Percentiles rank a stretch among this genome's conserved stretches.
phyloP scores from a whole-genome alignment of 768 basidiomycete species.

The Saitozyma sp. region DNA sequence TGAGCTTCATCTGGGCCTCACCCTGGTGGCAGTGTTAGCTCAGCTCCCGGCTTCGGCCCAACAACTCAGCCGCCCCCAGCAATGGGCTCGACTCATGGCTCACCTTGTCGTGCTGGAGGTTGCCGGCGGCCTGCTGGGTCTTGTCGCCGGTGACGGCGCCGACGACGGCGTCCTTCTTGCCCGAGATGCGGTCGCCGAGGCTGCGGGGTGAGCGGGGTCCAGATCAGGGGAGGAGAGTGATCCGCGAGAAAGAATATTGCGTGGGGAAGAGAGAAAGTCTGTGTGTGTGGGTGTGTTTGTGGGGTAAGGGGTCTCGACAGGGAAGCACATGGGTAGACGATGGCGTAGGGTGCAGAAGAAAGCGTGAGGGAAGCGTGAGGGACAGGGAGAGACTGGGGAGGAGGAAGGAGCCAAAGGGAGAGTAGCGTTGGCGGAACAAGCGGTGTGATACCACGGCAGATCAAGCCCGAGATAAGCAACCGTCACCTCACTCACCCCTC shows the following conservation, averaged over 20 bases:
- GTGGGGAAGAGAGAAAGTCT: no score
- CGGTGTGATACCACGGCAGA: neutral
- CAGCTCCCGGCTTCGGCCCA: no score
- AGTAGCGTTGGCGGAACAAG: neutral
- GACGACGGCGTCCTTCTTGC: slow-evolving; percentile 50
- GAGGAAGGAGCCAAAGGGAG: no score
- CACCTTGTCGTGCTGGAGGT: slow-evolving; percentile 40
- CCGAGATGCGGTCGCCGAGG: slow-evolving; percentile 45
- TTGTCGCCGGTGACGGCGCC: slow-evolving; percentile 51
- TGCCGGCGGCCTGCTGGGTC: slow-evolving; percentile 45
- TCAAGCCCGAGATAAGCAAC: neutral
- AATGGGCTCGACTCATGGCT: neutral
- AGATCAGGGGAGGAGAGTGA: neutral
- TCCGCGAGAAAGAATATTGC: no score
- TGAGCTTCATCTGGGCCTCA: slow-evolving; percentile 14
- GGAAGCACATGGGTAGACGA: no score
- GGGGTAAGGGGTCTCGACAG: no score
- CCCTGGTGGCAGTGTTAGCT: neutral
- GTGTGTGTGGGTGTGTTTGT: no score
- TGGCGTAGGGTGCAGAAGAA: no score
- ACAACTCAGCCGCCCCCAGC: no score
- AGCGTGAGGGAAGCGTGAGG: no score
- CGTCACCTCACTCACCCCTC: slow-evolving; percentile 38
- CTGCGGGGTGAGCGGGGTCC: slow-evolving; percentile 14
- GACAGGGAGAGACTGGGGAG: no score